Conservation (phyloP, 1,139 yeast species). For the Torulaspora pretoriensis region DNA sequence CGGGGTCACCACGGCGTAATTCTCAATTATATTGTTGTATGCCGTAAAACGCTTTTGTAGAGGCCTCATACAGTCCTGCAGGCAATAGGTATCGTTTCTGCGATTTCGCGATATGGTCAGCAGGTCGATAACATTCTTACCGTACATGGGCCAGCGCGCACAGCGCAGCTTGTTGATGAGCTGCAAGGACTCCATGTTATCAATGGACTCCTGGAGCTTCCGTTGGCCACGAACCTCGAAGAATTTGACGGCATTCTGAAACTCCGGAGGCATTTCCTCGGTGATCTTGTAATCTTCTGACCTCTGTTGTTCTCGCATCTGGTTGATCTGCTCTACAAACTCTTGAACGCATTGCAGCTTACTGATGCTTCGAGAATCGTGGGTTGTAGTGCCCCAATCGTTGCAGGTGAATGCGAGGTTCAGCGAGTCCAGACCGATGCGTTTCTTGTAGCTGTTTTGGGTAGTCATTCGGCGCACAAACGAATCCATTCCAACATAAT, state of each 20-base stretch:
- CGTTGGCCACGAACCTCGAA: conserved; percentile 52
- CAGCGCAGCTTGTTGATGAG: conserved; percentile 67
- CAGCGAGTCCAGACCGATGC: conserved; percentile 52
- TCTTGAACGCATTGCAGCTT: conserved; percentile 47
- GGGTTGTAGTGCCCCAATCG: conserved; percentile 45
- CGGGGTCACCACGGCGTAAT: conserved; percentile 86
- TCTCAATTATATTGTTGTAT: conserved; percentile 52
- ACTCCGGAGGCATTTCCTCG: conserved; percentile 33
- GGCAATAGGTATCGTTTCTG: conserved; percentile 8
- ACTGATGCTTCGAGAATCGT: conserved; percentile 46
- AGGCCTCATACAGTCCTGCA: conserved; percentile 36
- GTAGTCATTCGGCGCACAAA: conserved; percentile 43
- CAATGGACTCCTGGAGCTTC: conserved; percentile 49
- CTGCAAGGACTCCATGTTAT: conserved; percentile 51
- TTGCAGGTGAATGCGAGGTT: conserved; percentile 55
- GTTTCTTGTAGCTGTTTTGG: conserved; percentile 29
- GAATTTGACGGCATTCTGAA: conserved; percentile 50
- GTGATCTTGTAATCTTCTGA: conserved; percentile 23
- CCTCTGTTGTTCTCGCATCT: conserved; percentile 35
- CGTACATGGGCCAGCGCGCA: conserved; percentile 53
- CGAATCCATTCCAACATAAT: conserved; percentile 45
- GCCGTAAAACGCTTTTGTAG: conserved; percentile 39
- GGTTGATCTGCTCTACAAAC: conserved; percentile 44
- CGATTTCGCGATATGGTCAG: conserved; percentile 23
- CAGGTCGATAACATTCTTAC: conserved; percentile 42